phyloP scores from a whole-genome alignment of 2,329 filamentous ascomycete species.

The Cercospora sp. region DNA sequence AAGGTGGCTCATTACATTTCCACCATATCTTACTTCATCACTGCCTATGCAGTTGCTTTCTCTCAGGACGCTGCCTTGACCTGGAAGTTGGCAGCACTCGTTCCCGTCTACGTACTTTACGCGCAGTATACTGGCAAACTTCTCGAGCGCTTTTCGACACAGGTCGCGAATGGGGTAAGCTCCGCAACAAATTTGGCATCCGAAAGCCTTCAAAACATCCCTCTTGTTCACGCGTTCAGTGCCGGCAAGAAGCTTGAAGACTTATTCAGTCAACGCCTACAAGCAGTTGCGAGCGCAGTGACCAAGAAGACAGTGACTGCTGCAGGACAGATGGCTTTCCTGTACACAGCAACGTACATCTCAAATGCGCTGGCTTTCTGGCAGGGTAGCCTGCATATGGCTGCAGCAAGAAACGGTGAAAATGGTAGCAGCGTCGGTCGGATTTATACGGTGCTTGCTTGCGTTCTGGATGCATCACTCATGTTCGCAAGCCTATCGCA shows the following conservation, averaged over 20 bases:
- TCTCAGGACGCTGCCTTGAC: slow-evolving; percentile 63
- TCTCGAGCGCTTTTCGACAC: slow-evolving; percentile 54
- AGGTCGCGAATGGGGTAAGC: slow-evolving; percentile 56
- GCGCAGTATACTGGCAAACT: slow-evolving; percentile 54
- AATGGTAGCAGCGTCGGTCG: slow-evolving; percentile 37
- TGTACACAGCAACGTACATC: slow-evolving; percentile 68
- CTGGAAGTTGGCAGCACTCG: slow-evolving; percentile 62
- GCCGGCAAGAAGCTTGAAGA: slow-evolving; percentile 60
- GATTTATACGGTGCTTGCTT: slow-evolving; percentile 13
- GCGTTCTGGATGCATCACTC: slow-evolving; percentile 6
- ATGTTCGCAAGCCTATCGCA: slow-evolving; percentile 10
- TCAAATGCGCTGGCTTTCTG: slow-evolving; percentile 68
- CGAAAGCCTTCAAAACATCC: slow-evolving; percentile 60
- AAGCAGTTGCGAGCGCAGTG: slow-evolving; percentile 53
- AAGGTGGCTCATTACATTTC: slow-evolving; percentile 67
- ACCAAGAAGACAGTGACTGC: slow-evolving; percentile 60
- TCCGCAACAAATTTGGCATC: slow-evolving; percentile 63
- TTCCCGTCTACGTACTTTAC: slow-evolving; percentile 64
- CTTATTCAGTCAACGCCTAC: slow-evolving; percentile 58
- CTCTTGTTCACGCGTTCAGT: slow-evolving; percentile 47
- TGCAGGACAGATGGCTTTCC: slow-evolving; percentile 59
- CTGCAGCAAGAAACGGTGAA: slow-evolving; percentile 23
- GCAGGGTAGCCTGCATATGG: slow-evolving; percentile 62
- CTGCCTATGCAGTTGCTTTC: slow-evolving; percentile 64
- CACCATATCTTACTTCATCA: slow-evolving; percentile 65